These are phyloP conservation scores for Oxytropis ochrocephala DNA, from an alignment of 306 rosid species.

Conservation along the genomic window DNA sequence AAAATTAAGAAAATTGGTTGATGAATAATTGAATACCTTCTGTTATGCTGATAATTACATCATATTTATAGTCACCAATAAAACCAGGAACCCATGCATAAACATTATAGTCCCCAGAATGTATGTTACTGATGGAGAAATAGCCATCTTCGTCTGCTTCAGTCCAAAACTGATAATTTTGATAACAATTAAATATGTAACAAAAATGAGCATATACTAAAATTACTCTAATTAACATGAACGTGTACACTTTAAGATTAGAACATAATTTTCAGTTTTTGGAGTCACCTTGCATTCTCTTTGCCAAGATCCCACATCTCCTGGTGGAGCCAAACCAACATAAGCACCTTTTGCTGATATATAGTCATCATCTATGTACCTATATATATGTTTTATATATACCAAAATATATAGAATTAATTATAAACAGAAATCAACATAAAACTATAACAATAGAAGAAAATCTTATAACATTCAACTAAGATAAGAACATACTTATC, in stretches of 20 bases:
- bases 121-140: slow-evolving; percentile 47
- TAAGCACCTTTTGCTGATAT: slow-evolving; percentile 56
- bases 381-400: slow-evolving; percentile 17
- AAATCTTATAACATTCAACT: neutral
- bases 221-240: neutral
- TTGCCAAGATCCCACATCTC: slow-evolving; percentile 91
- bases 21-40: slow-evolving; percentile 42
- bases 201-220: neutral
- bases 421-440: neutral
- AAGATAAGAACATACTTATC: slow-evolving; percentile 51
- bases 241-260: neutral
- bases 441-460: neutral
- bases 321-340: slow-evolving; percentile 83
- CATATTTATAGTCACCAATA: slow-evolving; percentile 63
- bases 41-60: slow-evolving; percentile 39
- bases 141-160: slow-evolving; percentile 58
- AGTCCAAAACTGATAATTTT: slow-evolving; percentile 89
- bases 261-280: neutral
- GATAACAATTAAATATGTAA: slow-evolving; percentile 17
- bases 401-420: neutral
- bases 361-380: slow-evolving; percentile 35
- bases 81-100: slow-evolving; percentile 80
- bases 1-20: neutral
- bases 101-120: slow-evolving; percentile 47
- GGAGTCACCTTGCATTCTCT: slow-evolving; percentile 67